Base-by-base conservation (phyloP, 208 protist species). In the Leptomonas seymouri region DNA sequence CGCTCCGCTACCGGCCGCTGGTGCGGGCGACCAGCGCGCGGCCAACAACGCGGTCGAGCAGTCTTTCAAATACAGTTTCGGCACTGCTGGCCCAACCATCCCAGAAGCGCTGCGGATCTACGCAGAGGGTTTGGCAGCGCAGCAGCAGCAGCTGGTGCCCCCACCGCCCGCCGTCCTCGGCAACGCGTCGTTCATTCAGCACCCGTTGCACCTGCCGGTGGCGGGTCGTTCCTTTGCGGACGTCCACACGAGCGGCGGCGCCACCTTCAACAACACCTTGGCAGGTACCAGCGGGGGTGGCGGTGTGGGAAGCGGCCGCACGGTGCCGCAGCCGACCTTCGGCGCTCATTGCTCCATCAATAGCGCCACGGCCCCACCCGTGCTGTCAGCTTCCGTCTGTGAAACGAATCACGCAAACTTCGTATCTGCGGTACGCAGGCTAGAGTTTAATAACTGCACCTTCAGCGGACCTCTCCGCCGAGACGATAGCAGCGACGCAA, bases 61-160 rank as follows among this genome's bases (percentile, higher is more conserved):
- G 30, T 51, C 53, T 34, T 39, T 54, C 62, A 76, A 69, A 49
- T 50, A 49, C 51, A 76, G 71, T 56, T 76, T 76, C 44, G 58
- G 6, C 62, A 21, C 36, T 25, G n/a, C 57, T 28, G 69, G 71
- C 4, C 71, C 71, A 12, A 62, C 46, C 39, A 65, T 76, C 55
- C 71, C 71, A 15, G 62, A 30, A 28, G 56, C 57, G 31, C 44
- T 77, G 64, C 56, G 57, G 23, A 28, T 27, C 16, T 77, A 77
- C 42, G 71, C 67, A 49, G 71, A 77, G 58, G 49, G 57, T 0
- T 36, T 71, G 23, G 71, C 62, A 48, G 71, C 34, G 56, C 58
- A 71, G 49, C 71, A 76, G 39, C 71, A 53, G 27, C 71, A 76
- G 56, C 71, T 69, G 48, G 55, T 66, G n/a, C 71, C 71, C 9